Base-by-base conservation (phyloP, 192 early-diverging fungal species). In the Coemansia pectinata region DNA sequence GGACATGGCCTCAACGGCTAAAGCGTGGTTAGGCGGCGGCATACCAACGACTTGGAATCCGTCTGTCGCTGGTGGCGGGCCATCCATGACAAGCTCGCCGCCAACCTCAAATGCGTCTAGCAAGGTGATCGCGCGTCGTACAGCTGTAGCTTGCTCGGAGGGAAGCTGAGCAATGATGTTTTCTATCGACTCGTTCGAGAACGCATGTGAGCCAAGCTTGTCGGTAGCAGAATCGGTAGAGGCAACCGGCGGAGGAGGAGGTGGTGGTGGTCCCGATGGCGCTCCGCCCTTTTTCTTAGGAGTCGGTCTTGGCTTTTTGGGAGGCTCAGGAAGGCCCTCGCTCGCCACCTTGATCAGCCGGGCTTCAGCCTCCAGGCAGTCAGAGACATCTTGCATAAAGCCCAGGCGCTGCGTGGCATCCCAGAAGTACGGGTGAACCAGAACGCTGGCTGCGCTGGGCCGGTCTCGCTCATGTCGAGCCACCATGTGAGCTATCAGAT, bases 391-490 rank as follows among this genome's bases (percentile, higher is more conserved):
- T 79, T 96, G 94, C 73, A 99, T 69, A 77, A 98, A 99, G 59
- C 84, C 84, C 59, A 99, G 81, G 11, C 94, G 90, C 77, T 93
- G 87, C 44, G 91, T 77, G 1, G 93, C 76, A 14, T 90, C 87
- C 97, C 97, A 99, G 70, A 99, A 99, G 80, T 90, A 99, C 19
- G 97, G 97, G 73, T 99, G 97, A 10, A 85, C 77, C 67, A 99
- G 87, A 10, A 97, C 87, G 31, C 76, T 80, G 50, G 86, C 84
- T 0, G 96, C 88, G 41, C 87, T 88, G 3, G 94, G 96, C 44
- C 96, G 94, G 63, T 93, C 91, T 29, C 81, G 84, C 17, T 90
- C 89, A 41, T 95, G 84, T 29, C 87, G 85, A 3, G 87, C 78
- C 67, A 99, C 90, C 96, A 98, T 99, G 31, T 91, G 85, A 29